phyloP scores from a whole-genome alignment of 331 rosid species.

The Prunus yedoensis region DNA sequence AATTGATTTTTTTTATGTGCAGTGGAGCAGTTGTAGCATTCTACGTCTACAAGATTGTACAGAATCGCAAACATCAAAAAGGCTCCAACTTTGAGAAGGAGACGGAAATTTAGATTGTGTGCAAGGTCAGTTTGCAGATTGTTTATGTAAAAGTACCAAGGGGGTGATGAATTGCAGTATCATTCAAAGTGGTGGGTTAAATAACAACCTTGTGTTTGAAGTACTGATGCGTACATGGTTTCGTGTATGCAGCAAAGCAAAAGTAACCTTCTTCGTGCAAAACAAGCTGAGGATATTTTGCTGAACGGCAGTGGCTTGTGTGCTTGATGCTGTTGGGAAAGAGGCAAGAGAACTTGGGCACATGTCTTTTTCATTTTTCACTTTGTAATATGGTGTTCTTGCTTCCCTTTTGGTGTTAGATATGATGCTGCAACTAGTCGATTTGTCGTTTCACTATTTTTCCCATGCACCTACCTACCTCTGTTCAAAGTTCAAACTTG shows the following conservation, averaged over 20 bases:
- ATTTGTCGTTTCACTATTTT: background rate
- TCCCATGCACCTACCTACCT: background rate
- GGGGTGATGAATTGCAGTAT: background rate
- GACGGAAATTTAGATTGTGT: conserved; percentile 35
- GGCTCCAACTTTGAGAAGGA: conserved; percentile 48
- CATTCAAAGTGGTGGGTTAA: background rate
- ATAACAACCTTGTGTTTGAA: background rate
- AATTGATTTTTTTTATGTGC: conserved; percentile 32
- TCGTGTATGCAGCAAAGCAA: no score
- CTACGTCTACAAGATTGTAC: conserved; percentile 56
- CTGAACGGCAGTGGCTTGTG: background rate
- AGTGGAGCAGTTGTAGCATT: conserved; percentile 74
- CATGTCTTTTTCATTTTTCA: background rate
- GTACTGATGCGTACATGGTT: no score
- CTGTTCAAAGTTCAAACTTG: no score
- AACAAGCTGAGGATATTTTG: background rate
- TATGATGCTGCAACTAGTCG: conserved; percentile 23
- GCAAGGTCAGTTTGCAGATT: conserved; percentile 33
- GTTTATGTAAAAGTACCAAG: background rate
- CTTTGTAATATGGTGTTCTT: conserved; percentile 10
- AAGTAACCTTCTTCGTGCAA: no score
- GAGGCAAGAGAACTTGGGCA: background rate
- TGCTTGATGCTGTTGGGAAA: conserved; percentile 3
- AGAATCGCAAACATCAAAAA: conserved; percentile 38
- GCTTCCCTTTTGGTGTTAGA: conserved; percentile 7